Percentiles rank a stretch among this genome's conserved stretches.
These are phyloP conservation scores for Catenaria anguillulae DNA, from an alignment of 371 early-diverging fungal species.

Conservation along the genomic window DNA sequence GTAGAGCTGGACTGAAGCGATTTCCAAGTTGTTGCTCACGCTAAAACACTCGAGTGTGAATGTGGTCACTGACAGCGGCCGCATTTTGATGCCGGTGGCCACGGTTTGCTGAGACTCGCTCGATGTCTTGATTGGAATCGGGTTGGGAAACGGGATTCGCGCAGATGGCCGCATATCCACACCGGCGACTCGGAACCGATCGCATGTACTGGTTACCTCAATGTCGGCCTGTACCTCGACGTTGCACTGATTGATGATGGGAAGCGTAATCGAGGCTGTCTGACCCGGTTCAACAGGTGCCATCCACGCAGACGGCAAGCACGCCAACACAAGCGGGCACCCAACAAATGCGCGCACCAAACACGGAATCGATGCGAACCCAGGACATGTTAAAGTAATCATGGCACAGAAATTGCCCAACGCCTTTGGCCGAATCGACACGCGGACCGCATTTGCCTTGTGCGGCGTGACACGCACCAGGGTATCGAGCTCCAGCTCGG, in stretches of 20 bases:
- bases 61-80: background rate
- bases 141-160: too few species aligned
- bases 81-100: background rate
- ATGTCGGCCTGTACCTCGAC: background rate
- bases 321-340: conserved; percentile 25
- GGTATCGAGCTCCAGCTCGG: conserved; percentile 20
- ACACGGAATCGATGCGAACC: conserved; percentile 33
- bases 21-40: background rate
- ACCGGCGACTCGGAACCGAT: background rate
- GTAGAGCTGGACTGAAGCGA: background rate
- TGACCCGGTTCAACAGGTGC: conserved; percentile 16
- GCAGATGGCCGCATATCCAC: background rate
- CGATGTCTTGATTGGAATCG: too few species aligned
- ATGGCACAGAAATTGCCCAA: conserved; percentile 1
- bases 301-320: background rate
- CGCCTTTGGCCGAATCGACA: conserved; percentile 12
- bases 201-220: background rate
- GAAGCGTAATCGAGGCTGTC: conserved; percentile 14
- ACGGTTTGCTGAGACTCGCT: too few species aligned
- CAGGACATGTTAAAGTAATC: conserved; percentile 27
- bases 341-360: conserved; percentile 30
- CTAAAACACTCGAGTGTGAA: background rate
- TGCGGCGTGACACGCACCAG: conserved; percentile 27
- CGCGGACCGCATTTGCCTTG: conserved; percentile 32
- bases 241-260: conserved; percentile 26